phyloP scores from a whole-genome alignment of 139 green algal species.

The Edaphochlamys debaryana region DNA sequence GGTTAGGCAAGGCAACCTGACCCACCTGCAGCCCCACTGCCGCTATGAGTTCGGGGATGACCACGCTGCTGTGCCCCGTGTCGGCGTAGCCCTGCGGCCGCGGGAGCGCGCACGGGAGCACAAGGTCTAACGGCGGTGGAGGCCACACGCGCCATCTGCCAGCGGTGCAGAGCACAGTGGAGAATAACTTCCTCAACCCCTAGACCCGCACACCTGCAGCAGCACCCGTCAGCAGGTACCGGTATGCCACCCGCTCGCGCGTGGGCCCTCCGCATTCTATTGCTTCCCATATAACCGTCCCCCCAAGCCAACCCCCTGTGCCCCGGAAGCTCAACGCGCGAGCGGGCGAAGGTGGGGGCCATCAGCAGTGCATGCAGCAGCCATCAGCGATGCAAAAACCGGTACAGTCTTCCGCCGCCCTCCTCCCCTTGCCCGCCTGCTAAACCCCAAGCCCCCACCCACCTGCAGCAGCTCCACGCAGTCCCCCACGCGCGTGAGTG shows the following conservation, averaged over 20 bases:
- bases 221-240: too few relatives aligned
- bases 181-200: background rate
- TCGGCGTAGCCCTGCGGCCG: slow-evolving; percentile 54
- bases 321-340: background rate
- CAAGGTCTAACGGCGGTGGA: too few relatives aligned
- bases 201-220: too few relatives aligned
- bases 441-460: background rate
- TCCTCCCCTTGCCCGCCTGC: too few relatives aligned
- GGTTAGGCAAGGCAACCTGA: background rate
- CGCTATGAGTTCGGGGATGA: slow-evolving; percentile 59
- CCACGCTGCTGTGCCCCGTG: slow-evolving; percentile 48
- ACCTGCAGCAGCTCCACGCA: slow-evolving; percentile 11
- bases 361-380: background rate
- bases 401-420: too few relatives aligned
- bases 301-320: too few relatives aligned
- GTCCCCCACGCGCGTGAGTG: slow-evolving; percentile 33
- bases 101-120: too few relatives aligned
- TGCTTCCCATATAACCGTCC: too few relatives aligned
- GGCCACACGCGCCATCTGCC: background rate
- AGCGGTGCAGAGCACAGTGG: background rate
- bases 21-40: slow-evolving; percentile 51
- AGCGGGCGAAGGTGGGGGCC: too few relatives aligned
- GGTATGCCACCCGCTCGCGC: too few relatives aligned
- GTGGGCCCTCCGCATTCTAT: too few relatives aligned
- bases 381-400: background rate